These are phyloP conservation scores for Leucocoprinus birnbaumii DNA, from an alignment of 768 basidiomycete species.

Conservation along the genomic window DNA sequence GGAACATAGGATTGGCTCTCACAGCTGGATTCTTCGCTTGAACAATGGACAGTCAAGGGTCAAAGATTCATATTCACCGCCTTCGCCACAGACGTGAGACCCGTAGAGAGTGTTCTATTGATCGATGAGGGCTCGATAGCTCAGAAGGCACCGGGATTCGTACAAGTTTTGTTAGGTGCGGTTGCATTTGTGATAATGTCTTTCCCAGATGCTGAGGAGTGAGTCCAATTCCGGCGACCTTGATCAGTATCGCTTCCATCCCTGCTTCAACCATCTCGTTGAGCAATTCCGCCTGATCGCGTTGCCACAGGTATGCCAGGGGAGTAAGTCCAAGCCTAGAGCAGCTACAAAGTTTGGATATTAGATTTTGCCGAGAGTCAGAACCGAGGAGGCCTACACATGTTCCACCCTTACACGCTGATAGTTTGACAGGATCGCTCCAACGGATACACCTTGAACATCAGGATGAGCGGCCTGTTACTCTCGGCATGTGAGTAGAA, in stretches of 20 bases:
- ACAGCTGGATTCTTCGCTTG: conserved; percentile 74
- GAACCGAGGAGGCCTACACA: conserved; percentile 62
- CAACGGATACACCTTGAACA: conserved; percentile 84
- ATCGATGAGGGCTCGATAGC: not conserved
- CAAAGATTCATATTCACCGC: conserved; percentile 95
- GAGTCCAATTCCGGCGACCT: conserved; percentile 93
- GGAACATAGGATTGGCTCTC: conserved; percentile 19
- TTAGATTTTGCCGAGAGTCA: not conserved
- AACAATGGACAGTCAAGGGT: conserved; percentile 90
- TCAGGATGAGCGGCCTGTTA: conserved; percentile 62
- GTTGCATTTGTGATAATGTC: conserved; percentile 69
- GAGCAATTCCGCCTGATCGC: conserved; percentile 83
- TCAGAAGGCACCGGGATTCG: conserved; percentile 16
- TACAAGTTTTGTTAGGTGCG: conserved; percentile 71
- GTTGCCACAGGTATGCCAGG: conserved; percentile 91
- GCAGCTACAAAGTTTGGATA: conserved; percentile 47
- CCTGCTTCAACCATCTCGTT: conserved; percentile 81
- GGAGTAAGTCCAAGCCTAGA: conserved; percentile 76
- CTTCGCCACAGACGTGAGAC: conserved; percentile 94
- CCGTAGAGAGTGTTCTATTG: conserved; percentile 77
- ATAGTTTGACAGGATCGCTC: conserved; percentile 96
- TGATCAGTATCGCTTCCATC: conserved; percentile 84
- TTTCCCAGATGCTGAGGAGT: conserved; percentile 76
- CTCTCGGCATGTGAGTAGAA: not conserved
- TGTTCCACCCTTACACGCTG: conserved; percentile 97